These are phyloP conservation scores for Musa balbisiana DNA, from an alignment of 202 grass and related monocot genomes.

Conservation along the genomic window DNA sequence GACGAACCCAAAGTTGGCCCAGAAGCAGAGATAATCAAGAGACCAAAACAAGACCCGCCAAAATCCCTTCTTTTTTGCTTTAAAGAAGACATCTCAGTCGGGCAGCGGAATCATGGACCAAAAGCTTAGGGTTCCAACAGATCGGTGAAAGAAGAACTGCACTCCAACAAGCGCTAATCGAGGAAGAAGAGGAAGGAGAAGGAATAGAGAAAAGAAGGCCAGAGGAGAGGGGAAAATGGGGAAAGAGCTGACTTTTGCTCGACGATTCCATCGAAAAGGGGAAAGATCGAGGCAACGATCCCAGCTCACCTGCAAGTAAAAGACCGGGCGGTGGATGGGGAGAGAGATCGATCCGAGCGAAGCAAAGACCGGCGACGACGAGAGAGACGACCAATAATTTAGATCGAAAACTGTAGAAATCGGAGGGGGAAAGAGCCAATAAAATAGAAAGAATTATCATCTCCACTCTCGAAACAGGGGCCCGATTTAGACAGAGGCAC, in stretches of 20 bases:
- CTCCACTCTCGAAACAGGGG: neutral
- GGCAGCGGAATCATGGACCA: no score
- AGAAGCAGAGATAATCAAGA: neutral
- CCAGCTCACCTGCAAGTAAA: slow-evolving; percentile 6
- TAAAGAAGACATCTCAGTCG: neutral
- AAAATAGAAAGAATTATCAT: neutral
- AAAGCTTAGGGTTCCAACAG: neutral
- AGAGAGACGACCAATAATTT: slow-evolving; percentile 4
- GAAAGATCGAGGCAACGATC: neutral
- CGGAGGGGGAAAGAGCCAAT: neutral
- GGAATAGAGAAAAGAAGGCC: neutral
- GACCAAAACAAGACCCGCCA: neutral
- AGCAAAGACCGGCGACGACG: neutral
- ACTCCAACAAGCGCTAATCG: neutral
- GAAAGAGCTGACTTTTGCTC: neutral
- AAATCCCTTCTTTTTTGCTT: neutral
- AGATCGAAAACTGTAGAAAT: neutral
- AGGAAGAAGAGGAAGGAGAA: neutral
- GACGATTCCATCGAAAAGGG: neutral
- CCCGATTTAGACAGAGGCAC: neutral
- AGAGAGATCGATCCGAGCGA: slow-evolving; percentile 2
- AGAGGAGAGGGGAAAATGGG: neutral
- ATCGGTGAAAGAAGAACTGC: neutral
- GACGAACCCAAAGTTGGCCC: neutral
- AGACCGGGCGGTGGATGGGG: neutral